Conservation (phyloP, 768 basidiomycete genomes). For the Lentinula boryana region DNA sequence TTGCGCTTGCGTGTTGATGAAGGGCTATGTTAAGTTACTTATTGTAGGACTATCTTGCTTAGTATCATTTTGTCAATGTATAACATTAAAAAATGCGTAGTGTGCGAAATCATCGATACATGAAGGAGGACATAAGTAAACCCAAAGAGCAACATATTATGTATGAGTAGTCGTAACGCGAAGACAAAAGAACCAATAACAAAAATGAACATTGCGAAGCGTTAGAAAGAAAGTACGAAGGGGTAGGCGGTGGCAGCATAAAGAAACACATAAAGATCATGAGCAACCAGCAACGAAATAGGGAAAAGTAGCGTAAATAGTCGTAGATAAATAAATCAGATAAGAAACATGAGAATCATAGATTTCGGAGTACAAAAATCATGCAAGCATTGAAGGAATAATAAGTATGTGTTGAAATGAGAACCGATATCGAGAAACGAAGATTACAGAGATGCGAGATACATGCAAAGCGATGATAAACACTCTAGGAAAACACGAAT, state of each 20-base stretch:
- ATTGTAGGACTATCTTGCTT: neutral
- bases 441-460: neutral
- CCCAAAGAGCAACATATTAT: neutral
- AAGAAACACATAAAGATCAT: neutral
- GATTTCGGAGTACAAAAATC: neutral
- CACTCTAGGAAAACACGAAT: neutral
- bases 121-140: neutral
- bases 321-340: neutral
- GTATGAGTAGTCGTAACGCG: neutral
- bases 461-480: neutral
- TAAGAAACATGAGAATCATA: neutral
- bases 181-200: neutral
- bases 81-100: constrained; percentile 2
- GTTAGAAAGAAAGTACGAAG: neutral
- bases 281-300: neutral
- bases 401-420: neutral
- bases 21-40: neutral
- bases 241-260: neutral
- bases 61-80: neutral
- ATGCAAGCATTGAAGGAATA: neutral
- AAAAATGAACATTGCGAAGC: neutral
- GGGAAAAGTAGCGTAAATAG: neutral
- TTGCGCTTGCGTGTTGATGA: neutral
- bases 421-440: neutral
- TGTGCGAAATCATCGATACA: constrained; percentile 1